Evolutionary conservation across 441 rosid species (phyloP).

Genomic region (Euphorbia corollata): DNA sequence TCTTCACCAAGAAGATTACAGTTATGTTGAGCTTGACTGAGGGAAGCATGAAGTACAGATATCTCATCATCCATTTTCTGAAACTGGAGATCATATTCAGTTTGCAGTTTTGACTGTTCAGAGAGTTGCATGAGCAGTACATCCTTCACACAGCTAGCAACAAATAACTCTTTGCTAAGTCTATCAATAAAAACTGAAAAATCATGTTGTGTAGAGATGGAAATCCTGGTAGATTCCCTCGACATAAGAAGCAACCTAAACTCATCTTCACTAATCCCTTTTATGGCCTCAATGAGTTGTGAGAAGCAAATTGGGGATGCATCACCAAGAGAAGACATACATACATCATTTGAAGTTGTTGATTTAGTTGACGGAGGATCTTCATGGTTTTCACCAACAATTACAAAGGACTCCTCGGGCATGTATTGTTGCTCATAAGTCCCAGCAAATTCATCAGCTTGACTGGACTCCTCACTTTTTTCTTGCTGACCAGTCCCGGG

Average conservation of each 20-base stretch:
- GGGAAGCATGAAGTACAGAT: slow-evolving; percentile 43
- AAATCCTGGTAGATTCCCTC: slow-evolving; percentile 32
- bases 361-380: slow-evolving; percentile 29
- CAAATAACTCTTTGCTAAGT: slow-evolving; percentile 64
- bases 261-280: slow-evolving; percentile 61
- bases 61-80: slow-evolving; percentile 48
- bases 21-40: slow-evolving; percentile 35
- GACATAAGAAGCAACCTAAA: slow-evolving; percentile 45
- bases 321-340: slow-evolving; percentile 32
- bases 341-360: slow-evolving; percentile 27
- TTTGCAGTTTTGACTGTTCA: slow-evolving; percentile 53
- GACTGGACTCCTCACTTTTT: slow-evolving; percentile 19
- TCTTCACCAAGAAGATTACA: slow-evolving; percentile 50
- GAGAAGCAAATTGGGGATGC: slow-evolving; percentile 34
- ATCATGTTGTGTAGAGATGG: slow-evolving; percentile 19
- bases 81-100: slow-evolving; percentile 40
- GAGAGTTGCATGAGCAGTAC: slow-evolving; percentile 53
- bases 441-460: slow-evolving; percentile 28
- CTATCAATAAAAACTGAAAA: slow-evolving; percentile 35
- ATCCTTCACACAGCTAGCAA: slow-evolving; percentile 52
- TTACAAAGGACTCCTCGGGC: slow-evolving; percentile 34
- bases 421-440: slow-evolving; percentile 30
- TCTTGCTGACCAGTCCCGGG: slow-evolving; percentile 20
- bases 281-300: slow-evolving; percentile 47
- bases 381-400: slow-evolving; percentile 34